Conservation (phyloP, 2,329 filamentous ascomycete species). For the Fusarium torreyae region DNA sequence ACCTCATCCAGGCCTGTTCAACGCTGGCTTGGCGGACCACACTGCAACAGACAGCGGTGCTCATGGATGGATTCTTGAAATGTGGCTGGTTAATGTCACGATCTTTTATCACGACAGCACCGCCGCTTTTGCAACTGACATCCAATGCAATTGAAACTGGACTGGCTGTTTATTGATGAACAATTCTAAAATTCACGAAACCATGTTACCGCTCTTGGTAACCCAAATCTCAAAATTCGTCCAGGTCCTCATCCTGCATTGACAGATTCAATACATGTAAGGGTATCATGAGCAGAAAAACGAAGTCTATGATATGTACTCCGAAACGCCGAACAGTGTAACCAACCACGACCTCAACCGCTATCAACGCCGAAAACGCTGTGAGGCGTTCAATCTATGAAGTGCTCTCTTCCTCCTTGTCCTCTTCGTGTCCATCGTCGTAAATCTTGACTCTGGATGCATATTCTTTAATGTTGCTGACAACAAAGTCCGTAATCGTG, state of each 20-base stretch:
- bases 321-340: conserved; percentile 47
- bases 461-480: conserved; percentile 87
- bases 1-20: conserved; percentile 45
- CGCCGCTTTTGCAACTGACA: conserved; percentile 11
- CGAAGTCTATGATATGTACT: conserved; percentile 28
- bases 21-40: conserved; percentile 41
- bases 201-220: not conserved
- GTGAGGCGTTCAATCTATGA: conserved; percentile 38
- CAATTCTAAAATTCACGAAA: not conserved
- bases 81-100: conserved; percentile 21
- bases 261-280: conserved; percentile 24
- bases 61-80: conserved; percentile 5
- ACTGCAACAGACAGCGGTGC: conserved; percentile 21
- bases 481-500: conserved; percentile 81
- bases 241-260: conserved; percentile 28
- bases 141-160: not conserved
- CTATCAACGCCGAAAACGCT: conserved; percentile 17
- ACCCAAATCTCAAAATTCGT: conserved; percentile 9
- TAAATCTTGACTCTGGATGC: conserved; percentile 86
- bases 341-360: conserved; percentile 14
- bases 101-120: not conserved
- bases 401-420: conserved; percentile 62
- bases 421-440: conserved; percentile 69
- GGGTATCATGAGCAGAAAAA: conserved; percentile 44
- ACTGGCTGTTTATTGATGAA: not conserved